Conservation (phyloP, 441 rosid species). For the Euphorbia celastroides region DNA sequence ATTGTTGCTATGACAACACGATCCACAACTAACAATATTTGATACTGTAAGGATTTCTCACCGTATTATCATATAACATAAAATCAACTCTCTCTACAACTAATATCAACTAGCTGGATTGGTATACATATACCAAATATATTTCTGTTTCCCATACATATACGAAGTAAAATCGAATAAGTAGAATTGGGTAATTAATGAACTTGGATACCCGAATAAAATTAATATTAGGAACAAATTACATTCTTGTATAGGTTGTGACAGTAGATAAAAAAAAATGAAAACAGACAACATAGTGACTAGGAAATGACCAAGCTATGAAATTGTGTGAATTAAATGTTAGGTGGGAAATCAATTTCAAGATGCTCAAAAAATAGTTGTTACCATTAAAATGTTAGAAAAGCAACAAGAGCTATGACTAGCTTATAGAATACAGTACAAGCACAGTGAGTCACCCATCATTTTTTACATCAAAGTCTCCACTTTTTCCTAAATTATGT, state of each 20-base stretch:
- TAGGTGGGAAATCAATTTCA: conserved; percentile 6
- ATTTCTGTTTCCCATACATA: background rate
- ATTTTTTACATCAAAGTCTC: background rate
- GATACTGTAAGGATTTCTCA: too few relatives aligned
- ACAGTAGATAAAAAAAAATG: too few relatives aligned
- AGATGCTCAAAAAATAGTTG: background rate
- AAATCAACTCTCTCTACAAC: too few relatives aligned
- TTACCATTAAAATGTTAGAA: background rate
- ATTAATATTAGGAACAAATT: too few relatives aligned
- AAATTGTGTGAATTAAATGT: background rate
- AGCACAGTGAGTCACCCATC: background rate
- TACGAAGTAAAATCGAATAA: background rate
- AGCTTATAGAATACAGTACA: background rate
- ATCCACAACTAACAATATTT: too few relatives aligned
- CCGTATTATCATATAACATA: too few relatives aligned
- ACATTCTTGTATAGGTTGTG: too few relatives aligned
- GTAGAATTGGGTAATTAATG: background rate
- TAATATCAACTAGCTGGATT: too few relatives aligned
- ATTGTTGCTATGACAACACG: too few relatives aligned
- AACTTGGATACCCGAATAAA: too few relatives aligned
- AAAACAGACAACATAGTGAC: background rate
- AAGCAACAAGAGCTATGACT: background rate
- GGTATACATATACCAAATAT: too few relatives aligned
- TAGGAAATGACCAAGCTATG: background rate
- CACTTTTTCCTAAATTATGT: background rate